phyloP scores from a whole-genome alignment of 306 rosid genomes.

The Quercus parvula region DNA sequence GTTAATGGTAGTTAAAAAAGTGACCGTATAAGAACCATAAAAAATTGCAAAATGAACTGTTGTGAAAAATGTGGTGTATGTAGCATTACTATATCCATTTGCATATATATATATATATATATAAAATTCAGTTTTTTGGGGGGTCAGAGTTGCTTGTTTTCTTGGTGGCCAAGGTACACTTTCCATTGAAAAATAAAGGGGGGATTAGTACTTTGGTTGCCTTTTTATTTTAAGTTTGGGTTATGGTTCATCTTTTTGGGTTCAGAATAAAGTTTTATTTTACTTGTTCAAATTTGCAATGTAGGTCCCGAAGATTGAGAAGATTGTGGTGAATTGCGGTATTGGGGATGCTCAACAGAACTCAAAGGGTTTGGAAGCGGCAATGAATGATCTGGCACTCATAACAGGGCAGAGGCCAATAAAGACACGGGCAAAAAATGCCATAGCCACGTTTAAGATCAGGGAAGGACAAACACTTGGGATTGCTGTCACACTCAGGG shows the following conservation, averaged over 20 bases:
- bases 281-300: slow-evolving; percentile 24
- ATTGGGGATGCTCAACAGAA: slow-evolving; percentile 98
- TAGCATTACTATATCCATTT: too few species aligned
- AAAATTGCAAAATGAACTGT: too few species aligned
- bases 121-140: too few species aligned
- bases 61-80: too few species aligned
- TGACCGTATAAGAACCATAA: too few species aligned
- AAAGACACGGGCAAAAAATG: slow-evolving; percentile 79
- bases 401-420: slow-evolving; percentile 92
- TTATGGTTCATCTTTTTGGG: not conserved
- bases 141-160: not conserved
- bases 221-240: not conserved
- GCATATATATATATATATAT: too few species aligned
- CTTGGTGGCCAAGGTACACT: not conserved
- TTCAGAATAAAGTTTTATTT: not conserved
- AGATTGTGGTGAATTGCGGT: slow-evolving; percentile 94
- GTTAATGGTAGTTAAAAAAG: too few species aligned
- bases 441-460: slow-evolving; percentile 91
- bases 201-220: not conserved
- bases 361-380: slow-evolving; percentile 92
- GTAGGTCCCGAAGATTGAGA: slow-evolving; percentile 84
- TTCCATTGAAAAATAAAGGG: not conserved
- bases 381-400: slow-evolving; percentile 74
- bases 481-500: slow-evolving; percentile 89
- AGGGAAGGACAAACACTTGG: slow-evolving; percentile 99